Conservation (phyloP, 805 yeast genomes). For the Spathaspora gorwiae region DNA sequence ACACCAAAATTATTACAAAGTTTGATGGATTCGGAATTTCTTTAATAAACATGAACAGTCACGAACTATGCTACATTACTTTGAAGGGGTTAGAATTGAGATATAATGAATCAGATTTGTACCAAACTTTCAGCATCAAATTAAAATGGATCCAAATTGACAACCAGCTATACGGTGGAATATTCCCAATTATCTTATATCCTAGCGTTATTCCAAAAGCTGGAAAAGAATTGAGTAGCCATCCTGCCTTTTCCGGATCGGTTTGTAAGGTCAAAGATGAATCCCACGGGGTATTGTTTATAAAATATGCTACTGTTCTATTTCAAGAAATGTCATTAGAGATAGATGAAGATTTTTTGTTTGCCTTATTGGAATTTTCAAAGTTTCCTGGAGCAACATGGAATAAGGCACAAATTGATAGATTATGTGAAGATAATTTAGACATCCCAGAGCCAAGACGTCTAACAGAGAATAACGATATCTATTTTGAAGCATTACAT, state of each 20-base stretch:
- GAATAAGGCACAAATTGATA: slow-evolving; percentile 44
- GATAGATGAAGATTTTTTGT: slow-evolving; percentile 87
- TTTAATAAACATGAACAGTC: slow-evolving; percentile 60
- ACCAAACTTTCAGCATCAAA: slow-evolving; percentile 74
- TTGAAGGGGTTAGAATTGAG: slow-evolving; percentile 75
- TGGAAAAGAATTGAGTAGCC: slow-evolving; percentile 75
- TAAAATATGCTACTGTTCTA: slow-evolving; percentile 86
- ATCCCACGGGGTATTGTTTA: slow-evolving; percentile 81
- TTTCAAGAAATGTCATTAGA: slow-evolving; percentile 90
- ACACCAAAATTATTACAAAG: slow-evolving; percentile 51
- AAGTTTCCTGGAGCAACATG: slow-evolving; percentile 81
- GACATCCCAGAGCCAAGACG: slow-evolving; percentile 67
- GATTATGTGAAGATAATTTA: slow-evolving; percentile 58
- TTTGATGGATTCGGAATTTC: slow-evolving; percentile 89
- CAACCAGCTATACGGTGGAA: slow-evolving; percentile 83
- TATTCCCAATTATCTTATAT: slow-evolving; percentile 81
- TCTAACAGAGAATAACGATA: slow-evolving; percentile 56
- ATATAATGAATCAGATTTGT: slow-evolving; percentile 78
- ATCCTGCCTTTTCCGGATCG: slow-evolving; percentile 87
- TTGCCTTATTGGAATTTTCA: slow-evolving; percentile 74
- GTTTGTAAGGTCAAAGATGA: slow-evolving; percentile 82
- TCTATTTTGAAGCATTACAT: slow-evolving; percentile 89
- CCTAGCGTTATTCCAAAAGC: slow-evolving; percentile 89
- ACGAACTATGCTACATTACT: slow-evolving; percentile 82
- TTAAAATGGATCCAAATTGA: slow-evolving; percentile 94